These are phyloP conservation scores for Phytopythium vexans DNA, from an alignment of 352 stramenopile species.

Conservation along the genomic window DNA sequence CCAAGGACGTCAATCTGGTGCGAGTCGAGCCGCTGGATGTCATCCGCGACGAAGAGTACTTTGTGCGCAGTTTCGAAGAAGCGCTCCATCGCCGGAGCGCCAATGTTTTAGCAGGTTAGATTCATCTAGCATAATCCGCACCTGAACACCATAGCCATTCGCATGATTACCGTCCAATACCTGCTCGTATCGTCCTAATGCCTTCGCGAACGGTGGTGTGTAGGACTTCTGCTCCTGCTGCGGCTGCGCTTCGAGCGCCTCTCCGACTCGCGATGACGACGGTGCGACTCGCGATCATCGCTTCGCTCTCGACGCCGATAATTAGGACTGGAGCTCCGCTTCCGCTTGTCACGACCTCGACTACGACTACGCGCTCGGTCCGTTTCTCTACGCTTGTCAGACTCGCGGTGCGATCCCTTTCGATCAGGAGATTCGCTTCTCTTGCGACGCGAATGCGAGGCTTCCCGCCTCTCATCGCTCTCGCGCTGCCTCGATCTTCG, in stretches of 20 bases:
- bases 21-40: slow-evolving; percentile 65
- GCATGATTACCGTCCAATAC: neutral
- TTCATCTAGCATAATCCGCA: neutral
- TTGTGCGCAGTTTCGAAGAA: slow-evolving; percentile 41
- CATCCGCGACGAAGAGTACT: slow-evolving; percentile 47
- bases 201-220: slow-evolving; percentile 3
- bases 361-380: slow-evolving; percentile 6
- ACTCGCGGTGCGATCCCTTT: slow-evolving; percentile 6
- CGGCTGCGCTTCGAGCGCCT: slow-evolving; percentile 8
- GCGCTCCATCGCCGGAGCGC: neutral
- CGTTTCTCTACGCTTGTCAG: neutral
- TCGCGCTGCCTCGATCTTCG: neutral
- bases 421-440: neutral
- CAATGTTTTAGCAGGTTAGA: no score
- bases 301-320: slow-evolving; percentile 3
- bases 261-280: slow-evolving; percentile 3
- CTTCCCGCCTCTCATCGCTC: neutral
- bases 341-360: neutral
- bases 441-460: neutral
- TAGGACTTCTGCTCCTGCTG: slow-evolving; percentile 2
- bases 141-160: neutral
- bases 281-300: slow-evolving; percentile 12
- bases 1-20: slow-evolving; percentile 48
- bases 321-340: slow-evolving; percentile 1
- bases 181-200: neutral